Evolutionary conservation across 352 stramenopile species (phyloP).

Genomic region (Phytopythium montanum): DNA sequence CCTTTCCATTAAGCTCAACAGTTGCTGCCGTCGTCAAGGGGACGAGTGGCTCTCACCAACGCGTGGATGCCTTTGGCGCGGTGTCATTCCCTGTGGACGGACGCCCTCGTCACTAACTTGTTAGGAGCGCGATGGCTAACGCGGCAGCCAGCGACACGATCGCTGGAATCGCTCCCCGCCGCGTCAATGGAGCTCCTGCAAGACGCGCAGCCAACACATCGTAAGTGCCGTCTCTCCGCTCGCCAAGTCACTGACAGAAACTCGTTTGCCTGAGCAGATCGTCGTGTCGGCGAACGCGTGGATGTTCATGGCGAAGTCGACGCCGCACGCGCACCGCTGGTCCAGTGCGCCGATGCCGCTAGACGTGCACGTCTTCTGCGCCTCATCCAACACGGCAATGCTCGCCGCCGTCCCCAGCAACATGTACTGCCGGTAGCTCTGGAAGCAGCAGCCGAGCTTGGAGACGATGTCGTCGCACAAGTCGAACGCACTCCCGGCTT

Average conservation of each 20-base stretch:
- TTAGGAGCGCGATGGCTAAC: not conserved
- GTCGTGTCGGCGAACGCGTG: constrained; percentile 50
- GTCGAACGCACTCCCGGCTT: constrained; percentile 50
- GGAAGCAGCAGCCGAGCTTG: constrained; percentile 76
- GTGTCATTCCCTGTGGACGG: not conserved
- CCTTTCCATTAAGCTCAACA: not conserved
- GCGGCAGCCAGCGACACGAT: not conserved
- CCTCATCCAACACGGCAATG: constrained; percentile 40
- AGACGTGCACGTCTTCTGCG: constrained; percentile 45
- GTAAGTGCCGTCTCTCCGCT: not conserved
- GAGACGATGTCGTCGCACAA: constrained; percentile 68
- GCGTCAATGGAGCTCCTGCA: not conserved
- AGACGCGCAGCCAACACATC: not conserved
- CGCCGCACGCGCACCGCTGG: constrained; percentile 44
- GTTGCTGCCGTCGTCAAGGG: not conserved
- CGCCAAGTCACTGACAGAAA: not conserved
- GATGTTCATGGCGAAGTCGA: constrained; percentile 44
- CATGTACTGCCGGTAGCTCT: constrained; percentile 82
- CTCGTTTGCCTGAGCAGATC: constrained; percentile 43
- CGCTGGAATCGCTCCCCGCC: not conserved
- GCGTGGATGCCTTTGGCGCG: not conserved
- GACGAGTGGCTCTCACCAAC: not conserved
- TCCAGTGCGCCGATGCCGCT: constrained; percentile 35
- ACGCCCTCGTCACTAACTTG: not conserved
- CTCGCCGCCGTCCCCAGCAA: constrained; percentile 46